phyloP scores from a whole-genome alignment of 495 filamentous ascomycete genomes.

The Penicillium coffeae region DNA sequence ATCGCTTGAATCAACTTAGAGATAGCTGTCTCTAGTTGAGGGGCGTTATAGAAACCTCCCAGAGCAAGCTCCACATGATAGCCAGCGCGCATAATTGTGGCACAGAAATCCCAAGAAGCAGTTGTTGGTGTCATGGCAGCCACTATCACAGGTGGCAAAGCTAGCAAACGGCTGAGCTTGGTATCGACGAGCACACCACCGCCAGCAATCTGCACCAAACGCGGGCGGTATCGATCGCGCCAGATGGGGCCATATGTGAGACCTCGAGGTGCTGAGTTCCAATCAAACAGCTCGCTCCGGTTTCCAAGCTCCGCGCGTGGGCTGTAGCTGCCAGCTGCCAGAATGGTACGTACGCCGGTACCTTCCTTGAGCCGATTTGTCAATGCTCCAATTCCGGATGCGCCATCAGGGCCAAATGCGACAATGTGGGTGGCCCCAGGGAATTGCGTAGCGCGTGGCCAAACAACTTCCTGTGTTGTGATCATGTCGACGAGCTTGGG shows the following conservation, averaged over 20 bases:
- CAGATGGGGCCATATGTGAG: constrained; percentile 94
- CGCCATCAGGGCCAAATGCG: constrained; percentile 94
- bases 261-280: constrained; percentile 87
- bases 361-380: constrained; percentile 98
- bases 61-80: constrained; percentile 89
- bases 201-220: constrained; percentile 76
- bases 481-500: constrained; percentile 89
- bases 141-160: constrained; percentile 86
- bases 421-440: constrained; percentile 85
- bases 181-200: constrained; percentile 92
- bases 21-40: constrained; percentile 82
- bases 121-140: constrained; percentile 96
- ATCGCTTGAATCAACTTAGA: constrained; percentile 84
- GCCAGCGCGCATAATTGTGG: constrained; percentile 91
- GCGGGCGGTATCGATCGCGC: constrained; percentile 92
- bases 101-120: constrained; percentile 94
- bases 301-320: constrained; percentile 88
- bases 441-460: constrained; percentile 91
- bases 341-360: constrained; percentile 89
- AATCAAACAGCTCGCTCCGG: constrained; percentile 94
- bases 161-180: constrained; percentile 91
- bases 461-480: constrained; percentile 84
- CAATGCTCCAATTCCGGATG: constrained; percentile 89
- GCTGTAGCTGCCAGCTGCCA: constrained; percentile 86
- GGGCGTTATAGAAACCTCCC: constrained; percentile 91